Conservation (phyloP, 192 early-diverging fungal species). For the Rhizoclosmatium sp. region DNA sequence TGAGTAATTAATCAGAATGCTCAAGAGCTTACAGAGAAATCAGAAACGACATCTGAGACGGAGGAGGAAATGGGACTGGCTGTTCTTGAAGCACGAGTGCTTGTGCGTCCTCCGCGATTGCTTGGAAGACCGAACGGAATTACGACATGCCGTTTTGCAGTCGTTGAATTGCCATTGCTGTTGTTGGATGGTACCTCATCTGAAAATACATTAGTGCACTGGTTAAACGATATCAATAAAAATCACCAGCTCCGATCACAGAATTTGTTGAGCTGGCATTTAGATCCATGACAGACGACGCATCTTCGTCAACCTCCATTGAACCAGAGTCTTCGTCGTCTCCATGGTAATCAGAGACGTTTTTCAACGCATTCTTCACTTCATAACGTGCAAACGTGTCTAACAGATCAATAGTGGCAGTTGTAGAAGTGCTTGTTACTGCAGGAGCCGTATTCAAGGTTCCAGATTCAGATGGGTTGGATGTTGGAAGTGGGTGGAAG, state of each 20-base stretch:
- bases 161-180: too few relatives aligned
- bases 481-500: not conserved
- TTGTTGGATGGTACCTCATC: too few relatives aligned
- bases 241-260: not conserved
- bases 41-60: too few relatives aligned
- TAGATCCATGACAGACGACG: not conserved
- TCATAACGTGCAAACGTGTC: slow-evolving; percentile 16
- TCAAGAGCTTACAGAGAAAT: too few relatives aligned
- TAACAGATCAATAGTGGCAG: slow-evolving; percentile 3
- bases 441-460: not conserved
- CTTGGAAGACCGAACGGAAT: too few relatives aligned
- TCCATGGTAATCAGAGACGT: not conserved
- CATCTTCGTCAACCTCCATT: not conserved
- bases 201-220: not conserved
- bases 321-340: not conserved
- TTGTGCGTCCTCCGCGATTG: too few relatives aligned
- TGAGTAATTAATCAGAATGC: not conserved
- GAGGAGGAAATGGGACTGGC: too few relatives aligned
- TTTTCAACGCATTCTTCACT: not conserved
- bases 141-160: too few relatives aligned
- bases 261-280: slow-evolving; percentile 1
- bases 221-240: not conserved
- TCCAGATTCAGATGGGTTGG: not conserved
- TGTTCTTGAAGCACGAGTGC: too few relatives aligned
- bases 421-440: not conserved